phyloP scores from a whole-genome alignment of 2,329 filamentous ascomycete species.

The Fusarium devonianum region DNA sequence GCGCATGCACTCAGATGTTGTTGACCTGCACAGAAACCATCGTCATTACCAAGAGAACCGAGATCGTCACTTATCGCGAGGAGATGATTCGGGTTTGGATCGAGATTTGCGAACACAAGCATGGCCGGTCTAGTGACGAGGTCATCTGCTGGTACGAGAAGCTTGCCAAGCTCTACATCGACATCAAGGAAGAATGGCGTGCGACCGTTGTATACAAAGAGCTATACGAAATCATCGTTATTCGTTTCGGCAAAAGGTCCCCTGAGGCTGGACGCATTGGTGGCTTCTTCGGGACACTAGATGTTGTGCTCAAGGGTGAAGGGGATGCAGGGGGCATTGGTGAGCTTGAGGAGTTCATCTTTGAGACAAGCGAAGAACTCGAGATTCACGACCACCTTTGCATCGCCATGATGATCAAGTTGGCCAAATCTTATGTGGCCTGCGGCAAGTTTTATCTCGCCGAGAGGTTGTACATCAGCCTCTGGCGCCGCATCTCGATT shows the following conservation, averaged over 20 bases:
- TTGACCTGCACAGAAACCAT: slow-evolving; percentile 46
- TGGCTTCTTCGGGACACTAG: slow-evolving; percentile 45
- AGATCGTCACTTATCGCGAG: slow-evolving; percentile 48
- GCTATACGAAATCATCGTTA: slow-evolving; percentile 46
- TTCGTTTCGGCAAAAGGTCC: slow-evolving; percentile 45
- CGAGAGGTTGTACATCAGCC: slow-evolving; percentile 49
- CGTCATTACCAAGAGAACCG: slow-evolving; percentile 45
- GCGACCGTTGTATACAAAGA: slow-evolving; percentile 45
- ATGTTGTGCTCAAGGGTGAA: slow-evolving; percentile 45
- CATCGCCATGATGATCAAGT: slow-evolving; percentile 46
- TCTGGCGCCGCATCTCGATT: slow-evolving; percentile 50
- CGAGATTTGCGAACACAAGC: slow-evolving; percentile 46
- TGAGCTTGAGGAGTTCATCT: slow-evolving; percentile 46
- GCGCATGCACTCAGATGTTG: slow-evolving; percentile 48
- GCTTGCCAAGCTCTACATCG: slow-evolving; percentile 48
- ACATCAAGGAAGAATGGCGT: slow-evolving; percentile 46
- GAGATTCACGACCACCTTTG: slow-evolving; percentile 44
- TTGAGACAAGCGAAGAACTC: slow-evolving; percentile 47
- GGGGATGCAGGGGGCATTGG: slow-evolving; percentile 37
- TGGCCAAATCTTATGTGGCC: slow-evolving; percentile 47
- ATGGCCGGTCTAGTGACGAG: slow-evolving; percentile 45
- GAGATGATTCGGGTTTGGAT: slow-evolving; percentile 51
- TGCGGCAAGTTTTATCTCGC: slow-evolving; percentile 45
- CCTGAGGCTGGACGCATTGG: slow-evolving; percentile 41
- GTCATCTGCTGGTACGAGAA: slow-evolving; percentile 49